Evolutionary conservation across 495 filamentous ascomycete species (phyloP).

Genomic region (Penicillium salamii): DNA sequence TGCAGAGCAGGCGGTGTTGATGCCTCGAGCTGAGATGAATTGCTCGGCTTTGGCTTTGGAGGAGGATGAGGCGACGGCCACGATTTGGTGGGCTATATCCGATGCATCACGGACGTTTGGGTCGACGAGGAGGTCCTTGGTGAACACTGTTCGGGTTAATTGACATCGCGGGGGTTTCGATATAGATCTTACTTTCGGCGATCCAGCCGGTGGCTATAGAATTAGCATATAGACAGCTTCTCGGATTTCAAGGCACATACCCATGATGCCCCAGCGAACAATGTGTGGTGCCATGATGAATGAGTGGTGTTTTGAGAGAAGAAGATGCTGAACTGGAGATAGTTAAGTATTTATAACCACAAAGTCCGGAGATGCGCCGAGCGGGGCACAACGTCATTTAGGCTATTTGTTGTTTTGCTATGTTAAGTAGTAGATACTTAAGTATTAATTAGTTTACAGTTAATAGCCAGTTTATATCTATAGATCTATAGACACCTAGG

Average conservation of each 20-base stretch:
- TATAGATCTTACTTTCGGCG: conserved; percentile 56
- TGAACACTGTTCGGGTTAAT: conserved; percentile 55
- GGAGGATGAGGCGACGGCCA: conserved; percentile 79
- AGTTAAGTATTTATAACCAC: conserved; percentile 12
- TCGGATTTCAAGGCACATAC: conserved; percentile 37
- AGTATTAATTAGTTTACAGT: too few relatives aligned
- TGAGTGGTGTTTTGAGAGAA: background rate
- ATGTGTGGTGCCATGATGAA: conserved; percentile 47
- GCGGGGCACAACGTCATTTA: conserved; percentile 29
- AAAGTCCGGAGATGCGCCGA: conserved; percentile 28
- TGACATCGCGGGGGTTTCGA: background rate
- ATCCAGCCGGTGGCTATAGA: conserved; percentile 73
- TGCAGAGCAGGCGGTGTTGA: conserved; percentile 62
- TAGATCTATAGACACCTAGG: background rate
- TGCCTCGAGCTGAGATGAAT: conserved; percentile 67
- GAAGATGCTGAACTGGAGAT: background rate
- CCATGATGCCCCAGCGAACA: conserved; percentile 76
- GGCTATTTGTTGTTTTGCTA: conserved; percentile 1
- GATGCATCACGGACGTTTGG: conserved; percentile 66
- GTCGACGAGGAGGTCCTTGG: conserved; percentile 77
- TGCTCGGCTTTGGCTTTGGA: conserved; percentile 62
- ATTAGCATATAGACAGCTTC: too few relatives aligned
- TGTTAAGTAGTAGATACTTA: too few relatives aligned
- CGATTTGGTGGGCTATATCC: conserved; percentile 75
- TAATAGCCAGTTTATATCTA: too few relatives aligned